Percentiles rank a stretch among this genome's conserved stretches.
Conservation (phyloP, 495 filamentous ascomycete species). For the Cetradonia linearis region DNA sequence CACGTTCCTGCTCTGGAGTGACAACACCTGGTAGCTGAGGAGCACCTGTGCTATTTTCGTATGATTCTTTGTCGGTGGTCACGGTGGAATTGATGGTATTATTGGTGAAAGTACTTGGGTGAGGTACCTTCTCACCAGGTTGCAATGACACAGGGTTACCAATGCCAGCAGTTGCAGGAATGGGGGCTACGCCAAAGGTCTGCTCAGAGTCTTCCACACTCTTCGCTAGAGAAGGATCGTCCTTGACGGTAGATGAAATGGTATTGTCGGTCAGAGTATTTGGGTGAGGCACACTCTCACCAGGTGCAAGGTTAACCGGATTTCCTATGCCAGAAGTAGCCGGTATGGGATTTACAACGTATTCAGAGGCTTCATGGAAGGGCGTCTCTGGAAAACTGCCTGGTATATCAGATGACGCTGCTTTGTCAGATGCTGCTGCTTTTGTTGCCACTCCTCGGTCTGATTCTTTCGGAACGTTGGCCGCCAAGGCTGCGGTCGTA, state of each 20-base stretch:
- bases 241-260: slow-evolving; percentile 34
- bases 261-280: slow-evolving; percentile 41
- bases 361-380: slow-evolving; percentile 43
- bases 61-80: slow-evolving; percentile 71
- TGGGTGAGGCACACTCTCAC: slow-evolving; percentile 63
- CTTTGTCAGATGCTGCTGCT: slow-evolving; percentile 14
- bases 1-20: slow-evolving; percentile 36
- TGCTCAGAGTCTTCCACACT: slow-evolving; percentile 17
- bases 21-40: slow-evolving; percentile 39
- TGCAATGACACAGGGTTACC: slow-evolving; percentile 57
- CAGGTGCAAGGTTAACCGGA: slow-evolving; percentile 67
- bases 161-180: slow-evolving; percentile 54
- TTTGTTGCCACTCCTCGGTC: slow-evolving; percentile 21
- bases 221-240: slow-evolving; percentile 24
- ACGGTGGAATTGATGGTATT: slow-evolving; percentile 50
- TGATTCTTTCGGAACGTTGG: slow-evolving; percentile 52
- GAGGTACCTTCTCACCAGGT: slow-evolving; percentile 59
- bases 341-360: slow-evolving; percentile 61
- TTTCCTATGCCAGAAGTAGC: slow-evolving; percentile 70
- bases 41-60: slow-evolving; percentile 60
- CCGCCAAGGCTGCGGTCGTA: slow-evolving; percentile 64
- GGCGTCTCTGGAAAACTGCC: slow-evolving; percentile 78
- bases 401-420: slow-evolving; percentile 42
- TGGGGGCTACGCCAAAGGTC: slow-evolving; percentile 26
- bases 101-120: slow-evolving; percentile 38